Base-by-base conservation (phyloP, 805 yeast genomes). In the Debaryomyces tyrocola region DNA sequence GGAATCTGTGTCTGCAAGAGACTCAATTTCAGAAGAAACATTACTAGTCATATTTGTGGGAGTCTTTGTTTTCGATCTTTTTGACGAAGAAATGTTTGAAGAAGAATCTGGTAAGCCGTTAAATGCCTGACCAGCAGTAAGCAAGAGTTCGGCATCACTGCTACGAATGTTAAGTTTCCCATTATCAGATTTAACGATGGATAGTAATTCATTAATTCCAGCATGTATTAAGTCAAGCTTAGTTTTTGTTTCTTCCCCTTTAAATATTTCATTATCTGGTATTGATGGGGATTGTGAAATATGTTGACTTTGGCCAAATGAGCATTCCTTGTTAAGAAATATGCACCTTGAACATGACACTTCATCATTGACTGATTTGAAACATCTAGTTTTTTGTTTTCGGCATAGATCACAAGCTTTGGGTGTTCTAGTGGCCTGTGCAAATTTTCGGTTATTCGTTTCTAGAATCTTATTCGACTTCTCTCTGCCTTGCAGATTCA, bases 351-450 rank as follows among this genome's bases (percentile, higher is more conserved):
- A 62, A 64, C 90, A 84, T 2, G 80, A 69, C 7, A 66, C 60
- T 5, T 65, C 54, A 14, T 74, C 68, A 20, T 65, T 71, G 1
- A 78, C 70, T 10, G 81, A 72, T 42, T 83, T 77, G 56, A 83
- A 77, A 53, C 90, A 85, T 47, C 86, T 64, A 0, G 89, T 78
- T 65, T 82, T 82, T 49, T 77, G 81, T 41, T 69, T 73, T 37
- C 85, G 69, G 56, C 87, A 82, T 6, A 69, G 57, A 6, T 73
- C 74, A 59, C 87, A 82, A 0, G 87, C 87, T 41, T 66, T 69
- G 1, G 76, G 54, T 0, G 84, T 79, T 36, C 86, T 52, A 11
- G 42, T 39, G 17, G 40, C 40, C 12, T 37, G 40, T 37, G 40
- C 40, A 37, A 17, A 21, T 21, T 28, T 37, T 8, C 40, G 28